Evolutionary conservation across 2,329 filamentous ascomycete species (phyloP).

Genomic region (Capronia americana): DNA sequence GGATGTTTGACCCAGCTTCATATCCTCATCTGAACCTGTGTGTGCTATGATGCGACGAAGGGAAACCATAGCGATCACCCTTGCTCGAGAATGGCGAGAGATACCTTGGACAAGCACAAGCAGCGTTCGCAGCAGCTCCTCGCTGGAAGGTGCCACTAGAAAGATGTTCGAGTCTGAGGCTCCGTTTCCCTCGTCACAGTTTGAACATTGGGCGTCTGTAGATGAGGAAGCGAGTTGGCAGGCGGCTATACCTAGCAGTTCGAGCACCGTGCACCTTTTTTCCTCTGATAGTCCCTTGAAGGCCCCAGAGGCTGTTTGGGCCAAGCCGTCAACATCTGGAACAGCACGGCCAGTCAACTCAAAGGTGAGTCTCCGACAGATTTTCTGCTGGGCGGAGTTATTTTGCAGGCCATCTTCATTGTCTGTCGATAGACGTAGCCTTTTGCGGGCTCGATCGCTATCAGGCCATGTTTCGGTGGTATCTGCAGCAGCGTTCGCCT

Average conservation of each 20-base stretch:
- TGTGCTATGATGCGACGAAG: slow-evolving; percentile 74
- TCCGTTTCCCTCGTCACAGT: slow-evolving; percentile 46
- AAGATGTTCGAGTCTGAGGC: neutral
- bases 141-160: slow-evolving; percentile 36
- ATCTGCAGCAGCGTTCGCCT: slow-evolving; percentile 15
- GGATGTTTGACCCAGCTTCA: slow-evolving; percentile 71
- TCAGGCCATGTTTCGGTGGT: slow-evolving; percentile 29
- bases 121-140: slow-evolving; percentile 52
- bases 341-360: slow-evolving; percentile 47
- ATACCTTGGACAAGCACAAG: slow-evolving; percentile 50
- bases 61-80: slow-evolving; percentile 74
- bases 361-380: slow-evolving; percentile 45
- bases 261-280: slow-evolving; percentile 60
- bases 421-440: slow-evolving; percentile 45
- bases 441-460: slow-evolving; percentile 45
- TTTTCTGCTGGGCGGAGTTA: slow-evolving; percentile 38
- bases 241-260: slow-evolving; percentile 62
- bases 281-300: slow-evolving; percentile 56
- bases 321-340: slow-evolving; percentile 49
- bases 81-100: slow-evolving; percentile 61
- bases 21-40: slow-evolving; percentile 62
- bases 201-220: slow-evolving; percentile 40
- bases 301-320: slow-evolving; percentile 52
- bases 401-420: slow-evolving; percentile 39
- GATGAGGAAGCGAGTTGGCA: slow-evolving; percentile 53